Evolutionary conservation across 139 green algal genomes (phyloP), one percentile per base, ranked within the genome.

Genomic region (Tetraselmis chui): DNA sequence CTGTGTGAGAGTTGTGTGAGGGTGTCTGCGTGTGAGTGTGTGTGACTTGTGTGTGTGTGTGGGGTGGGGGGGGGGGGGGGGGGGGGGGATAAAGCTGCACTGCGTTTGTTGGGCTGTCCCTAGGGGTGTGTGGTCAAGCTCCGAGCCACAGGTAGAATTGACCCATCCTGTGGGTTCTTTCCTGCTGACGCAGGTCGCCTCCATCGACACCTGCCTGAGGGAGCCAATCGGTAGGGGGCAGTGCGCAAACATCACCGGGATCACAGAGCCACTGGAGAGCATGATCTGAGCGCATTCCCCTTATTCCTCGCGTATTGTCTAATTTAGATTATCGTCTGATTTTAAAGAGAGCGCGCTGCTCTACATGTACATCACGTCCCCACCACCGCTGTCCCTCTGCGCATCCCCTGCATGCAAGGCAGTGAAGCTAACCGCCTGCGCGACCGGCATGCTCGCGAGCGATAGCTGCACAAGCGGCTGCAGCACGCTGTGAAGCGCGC

Each of bases 171-270:
- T 32, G 1, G 31, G 23, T 32, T 18, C 2, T 27, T 23, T 77
- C 2, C 31, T 22, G 59, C 31, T 59, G 28, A 77, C 83, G 28
- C 87, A 93, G 90, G 90, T 93, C 18, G 87, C 76, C n/a, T 92
- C 93, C 1, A 94, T 97, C 74, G 91, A 96, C 80, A 86, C 84
- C 0, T 97, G 93, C 85, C 77, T 94, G 58, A 85, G 92, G 25
- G 93, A 97, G 88, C 88, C 89, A 18, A 79, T 85, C 0, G 90
- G 93, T 0, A 82, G 85, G 1, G 78, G 86, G 29, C 94, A 95
- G 86, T 97, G 93, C 88, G 81, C 82, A 58, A 90, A 90, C 23
- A 88, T 94, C 30, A 25, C 45, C 45, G 45, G 45, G 18, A 67
- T 67, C 45, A 25, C 45, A 18, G 45, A 67, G 45, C 18, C 45